phyloP scores from a whole-genome alignment of 176 grass and related monocot species.

The Hsuehochloa calcarea region DNA sequence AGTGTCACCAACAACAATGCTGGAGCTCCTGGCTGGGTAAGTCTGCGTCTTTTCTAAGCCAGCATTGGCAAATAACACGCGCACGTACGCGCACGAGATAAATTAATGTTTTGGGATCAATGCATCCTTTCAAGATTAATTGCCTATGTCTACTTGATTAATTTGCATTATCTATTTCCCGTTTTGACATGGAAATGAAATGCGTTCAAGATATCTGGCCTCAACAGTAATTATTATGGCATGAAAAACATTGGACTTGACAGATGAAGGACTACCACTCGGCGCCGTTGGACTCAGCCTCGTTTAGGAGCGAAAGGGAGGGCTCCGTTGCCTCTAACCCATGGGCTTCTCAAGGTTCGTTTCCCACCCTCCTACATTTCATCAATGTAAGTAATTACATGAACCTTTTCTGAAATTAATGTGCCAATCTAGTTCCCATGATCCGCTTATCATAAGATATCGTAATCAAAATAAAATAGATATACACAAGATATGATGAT shows the following conservation, averaged over 20 bases:
- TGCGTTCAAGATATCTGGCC: background rate
- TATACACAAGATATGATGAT: background rate
- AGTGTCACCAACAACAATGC: conserved; percentile 24
- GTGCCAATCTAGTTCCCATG: background rate
- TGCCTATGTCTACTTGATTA: background rate
- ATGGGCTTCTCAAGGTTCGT: conserved; percentile 76
- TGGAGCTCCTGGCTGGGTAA: conserved; percentile 67
- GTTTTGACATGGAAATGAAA: background rate
- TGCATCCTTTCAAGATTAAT: background rate
- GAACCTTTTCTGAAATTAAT: background rate
- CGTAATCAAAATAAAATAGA: background rate
- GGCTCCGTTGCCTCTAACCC: conserved; percentile 42
- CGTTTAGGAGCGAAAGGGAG: conserved; percentile 38
- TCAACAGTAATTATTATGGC: background rate
- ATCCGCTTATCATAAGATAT: background rate
- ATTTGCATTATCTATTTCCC: background rate
- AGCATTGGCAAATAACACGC: background rate
- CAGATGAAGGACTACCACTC: conserved; percentile 96
- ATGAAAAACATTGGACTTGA: conserved; percentile 1
- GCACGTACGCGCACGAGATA: background rate
- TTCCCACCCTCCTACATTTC: background rate
- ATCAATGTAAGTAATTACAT: background rate
- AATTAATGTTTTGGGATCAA: background rate
- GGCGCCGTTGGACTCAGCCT: conserved; percentile 50
- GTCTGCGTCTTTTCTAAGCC: background rate